phyloP scores from a whole-genome alignment of 371 early-diverging fungal species.

The Mucor racemosus region DNA sequence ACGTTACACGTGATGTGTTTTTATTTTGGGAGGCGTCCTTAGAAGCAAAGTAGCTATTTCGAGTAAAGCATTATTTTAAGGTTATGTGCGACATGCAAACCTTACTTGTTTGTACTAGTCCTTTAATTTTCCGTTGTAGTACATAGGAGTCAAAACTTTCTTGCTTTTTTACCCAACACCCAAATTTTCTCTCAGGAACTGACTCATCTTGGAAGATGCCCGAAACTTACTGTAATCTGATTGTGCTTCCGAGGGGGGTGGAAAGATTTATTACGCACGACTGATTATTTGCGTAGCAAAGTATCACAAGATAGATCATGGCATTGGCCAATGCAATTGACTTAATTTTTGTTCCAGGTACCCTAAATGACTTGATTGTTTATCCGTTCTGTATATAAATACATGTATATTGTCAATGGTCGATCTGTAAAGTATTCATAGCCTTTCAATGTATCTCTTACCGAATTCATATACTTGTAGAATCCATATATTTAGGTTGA shows the following conservation, averaged over 20 bases:
- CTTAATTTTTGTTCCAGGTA: background rate
- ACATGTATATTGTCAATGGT: background rate
- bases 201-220: background rate
- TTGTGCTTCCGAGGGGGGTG: background rate
- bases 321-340: background rate
- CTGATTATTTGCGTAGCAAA: constrained; percentile 1
- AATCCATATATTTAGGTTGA: background rate
- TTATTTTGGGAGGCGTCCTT: background rate
- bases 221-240: background rate
- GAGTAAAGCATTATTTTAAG: background rate
- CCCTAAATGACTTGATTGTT: background rate
- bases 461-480: no score
- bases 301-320: background rate
- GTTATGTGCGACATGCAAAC: background rate
- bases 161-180: background rate
- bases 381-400: background rate
- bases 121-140: background rate
- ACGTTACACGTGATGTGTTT: background rate
- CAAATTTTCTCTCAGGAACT: background rate
- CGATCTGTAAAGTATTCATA: background rate
- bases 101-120: background rate
- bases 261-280: background rate
- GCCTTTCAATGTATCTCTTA: background rate
- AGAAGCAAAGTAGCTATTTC: background rate
- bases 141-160: constrained; percentile 1